Percentiles rank a stretch among this genome's conserved stretches.
Conservation (phyloP, 495 filamentous ascomycete genomes). For the Mycothermus thermophilus region DNA sequence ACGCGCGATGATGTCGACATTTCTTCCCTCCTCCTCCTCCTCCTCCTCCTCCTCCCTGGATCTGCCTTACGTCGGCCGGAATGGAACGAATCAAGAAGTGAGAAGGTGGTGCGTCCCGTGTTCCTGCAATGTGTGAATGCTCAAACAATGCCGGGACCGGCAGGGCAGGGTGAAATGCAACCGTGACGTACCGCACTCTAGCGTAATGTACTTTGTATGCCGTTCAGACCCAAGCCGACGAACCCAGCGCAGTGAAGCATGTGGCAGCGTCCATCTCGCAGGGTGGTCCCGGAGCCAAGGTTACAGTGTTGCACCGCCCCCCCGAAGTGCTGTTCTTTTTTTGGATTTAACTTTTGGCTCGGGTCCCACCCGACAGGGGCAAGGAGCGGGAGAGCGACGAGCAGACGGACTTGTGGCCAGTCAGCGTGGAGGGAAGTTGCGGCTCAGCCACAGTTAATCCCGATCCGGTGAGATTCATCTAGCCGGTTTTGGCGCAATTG, state of each 20-base stretch:
- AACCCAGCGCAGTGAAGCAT: background rate
- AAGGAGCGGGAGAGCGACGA: background rate
- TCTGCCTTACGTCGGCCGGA: too few species aligned
- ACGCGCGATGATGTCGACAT: too few species aligned
- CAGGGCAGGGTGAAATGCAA: background rate
- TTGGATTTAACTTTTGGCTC: constrained; percentile 22
- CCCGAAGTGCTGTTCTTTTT: constrained; percentile 16
- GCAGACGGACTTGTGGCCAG: constrained; percentile 16
- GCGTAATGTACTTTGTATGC: too few species aligned
- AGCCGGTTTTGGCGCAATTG: constrained; percentile 6
- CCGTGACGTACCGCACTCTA: constrained; percentile 6
- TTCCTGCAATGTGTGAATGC: too few species aligned
- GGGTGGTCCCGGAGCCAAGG: constrained; percentile 2
- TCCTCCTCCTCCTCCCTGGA: too few species aligned
- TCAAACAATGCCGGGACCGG: too few species aligned
- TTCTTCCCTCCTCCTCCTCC: too few species aligned
- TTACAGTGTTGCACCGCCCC: constrained; percentile 18
- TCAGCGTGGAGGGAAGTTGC: constrained; percentile 5
- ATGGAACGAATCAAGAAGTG: too few species aligned
- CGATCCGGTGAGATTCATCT: constrained; percentile 9
- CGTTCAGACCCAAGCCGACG: too few species aligned
- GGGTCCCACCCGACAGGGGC: background rate
- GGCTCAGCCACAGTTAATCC: constrained; percentile 18
- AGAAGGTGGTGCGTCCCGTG: too few species aligned
- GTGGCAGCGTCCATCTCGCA: constrained; percentile 1